Base-by-base conservation (phyloP, 331 rosid species). In the Malus hybrid region DNA sequence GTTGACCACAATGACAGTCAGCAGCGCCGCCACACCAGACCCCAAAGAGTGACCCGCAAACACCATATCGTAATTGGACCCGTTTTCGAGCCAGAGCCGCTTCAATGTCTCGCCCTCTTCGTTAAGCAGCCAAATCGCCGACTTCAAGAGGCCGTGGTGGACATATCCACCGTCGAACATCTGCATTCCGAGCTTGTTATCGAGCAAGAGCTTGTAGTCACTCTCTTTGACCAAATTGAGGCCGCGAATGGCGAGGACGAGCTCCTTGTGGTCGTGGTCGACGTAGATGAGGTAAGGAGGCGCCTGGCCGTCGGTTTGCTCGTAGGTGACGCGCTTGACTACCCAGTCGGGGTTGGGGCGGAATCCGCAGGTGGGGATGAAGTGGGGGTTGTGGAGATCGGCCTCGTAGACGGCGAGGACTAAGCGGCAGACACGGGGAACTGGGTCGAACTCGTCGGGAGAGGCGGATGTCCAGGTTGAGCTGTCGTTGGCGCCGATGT, bases 11-110 rank as follows among this genome's bases (percentile, higher is more conserved):
- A 88, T 62, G 10, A 92, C 81, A 6, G 97, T 82, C 83, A 94
- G 50, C 79, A 94, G 80, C 0, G 99, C 82, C 7, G 88, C 99
- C 29, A 94, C 96, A 10, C 99, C 99, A 0, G 97, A 90, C 5
- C 99, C 99, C 74, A 94, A 69, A 3, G 99, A 94, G 73, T 94
- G 99, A 0, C 99, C 99, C 0, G 86, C 91, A 54, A 94, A 94
- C 1, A 94, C 88, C 96, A 94, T 84, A 1, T 44, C 61, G 73
- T 92, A 94, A 8, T 80, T 74, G 6, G 80, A 50, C 0, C 97
- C 99, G 9, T 83, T 88, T 31, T 94, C 99, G 6, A 75, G 28
- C 99, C 99, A 94, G 69, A 92, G 73, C 0, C 65, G 71, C 86
- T 80, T 81, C 52, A 93, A 78, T 5, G 91, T 90, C 83, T 91